Base-by-base conservation (phyloP, 1,139 yeast species). In the Candida sojae region DNA sequence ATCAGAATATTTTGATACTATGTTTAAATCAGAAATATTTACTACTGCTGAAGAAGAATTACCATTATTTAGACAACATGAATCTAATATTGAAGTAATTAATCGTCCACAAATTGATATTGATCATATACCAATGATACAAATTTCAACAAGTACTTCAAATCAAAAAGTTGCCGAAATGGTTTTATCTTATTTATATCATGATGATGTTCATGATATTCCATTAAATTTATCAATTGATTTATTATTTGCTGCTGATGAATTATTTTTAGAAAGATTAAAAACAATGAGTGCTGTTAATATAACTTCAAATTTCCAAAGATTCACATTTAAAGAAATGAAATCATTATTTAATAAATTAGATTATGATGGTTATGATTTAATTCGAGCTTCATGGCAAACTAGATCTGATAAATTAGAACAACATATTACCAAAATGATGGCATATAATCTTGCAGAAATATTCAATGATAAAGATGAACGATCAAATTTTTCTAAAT, bases 351-450 rank as follows among this genome's bases (percentile, higher is more conserved):
- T 57, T 12, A 50, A 51, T 0, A 42, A 44, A 3, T 48, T 65
- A 0, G 75, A 74, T 3, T 59, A 72, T 46, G 67, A 80, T 33
- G 69, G 82, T 0, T 86, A 73, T 59, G 87, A 84, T 33, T 68
- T 86, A 13, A 64, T 88, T 13, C 66, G 83, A 43, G 77, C 84
- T 0, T 83, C 88, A 0, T 88, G 96, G 95, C 78, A 76, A 34
- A 78, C 87, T 0, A 68, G 85, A 39, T 70, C 86, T 49, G 88
- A 83, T 48, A 72, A 88, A 46, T 61, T 88, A 31, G 95, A 87
- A 58, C 83, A 80, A 39, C 81, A 74, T 58, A 80, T 80, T 2
- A 87, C 92, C 0, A 73, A 78, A 54, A 59, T 75, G 46, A 73
- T 88, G 37, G 88, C 92, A 0, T 57, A 72, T 39, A 68, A 82